Conservation (phyloP, 2,329 filamentous ascomycete genomes). For the Sporothrix globosa region DNA sequence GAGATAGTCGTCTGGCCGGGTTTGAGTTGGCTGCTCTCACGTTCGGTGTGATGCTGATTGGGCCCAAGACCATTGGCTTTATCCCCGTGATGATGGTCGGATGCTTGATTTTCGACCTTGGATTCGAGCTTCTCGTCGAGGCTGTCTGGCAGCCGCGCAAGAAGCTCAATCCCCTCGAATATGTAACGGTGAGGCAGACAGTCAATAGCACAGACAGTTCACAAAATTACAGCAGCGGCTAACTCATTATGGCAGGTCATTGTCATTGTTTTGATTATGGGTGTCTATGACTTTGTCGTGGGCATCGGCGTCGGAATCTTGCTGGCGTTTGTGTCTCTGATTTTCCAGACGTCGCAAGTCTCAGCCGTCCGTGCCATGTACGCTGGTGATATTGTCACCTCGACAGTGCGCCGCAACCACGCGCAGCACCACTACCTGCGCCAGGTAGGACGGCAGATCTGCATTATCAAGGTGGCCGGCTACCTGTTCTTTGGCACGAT, state of each 20-base stretch:
- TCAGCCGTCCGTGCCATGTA: constrained; percentile 90
- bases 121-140: constrained; percentile 87
- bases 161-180: constrained; percentile 84
- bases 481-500: constrained; percentile 99
- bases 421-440: constrained; percentile 85
- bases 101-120: constrained; percentile 90
- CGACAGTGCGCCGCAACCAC: constrained; percentile 88
- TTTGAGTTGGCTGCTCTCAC: constrained; percentile 81
- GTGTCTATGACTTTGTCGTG: constrained; percentile 92
- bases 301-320: constrained; percentile 92
- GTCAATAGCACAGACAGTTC: too few species aligned
- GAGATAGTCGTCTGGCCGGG: constrained; percentile 82
- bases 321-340: constrained; percentile 85
- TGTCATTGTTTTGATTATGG: constrained; percentile 92
- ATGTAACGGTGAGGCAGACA: constrained; percentile 68
- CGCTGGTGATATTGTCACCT: constrained; percentile 83
- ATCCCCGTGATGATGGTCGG: constrained; percentile 98
- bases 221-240: background rate
- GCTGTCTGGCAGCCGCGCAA: constrained; percentile 87
- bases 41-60: constrained; percentile 78
- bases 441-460: constrained; percentile 83
- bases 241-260: constrained; percentile 58
- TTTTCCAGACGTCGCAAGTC: constrained; percentile 87
- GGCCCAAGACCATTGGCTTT: constrained; percentile 85
- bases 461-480: constrained; percentile 86